A percentile compares a stretch with the other conserved stretches of the same genome.
Evolutionary conservation across 2,329 filamentous ascomycete species (phyloP).

Genomic region (Paracoccidioides brasiliensis): DNA sequence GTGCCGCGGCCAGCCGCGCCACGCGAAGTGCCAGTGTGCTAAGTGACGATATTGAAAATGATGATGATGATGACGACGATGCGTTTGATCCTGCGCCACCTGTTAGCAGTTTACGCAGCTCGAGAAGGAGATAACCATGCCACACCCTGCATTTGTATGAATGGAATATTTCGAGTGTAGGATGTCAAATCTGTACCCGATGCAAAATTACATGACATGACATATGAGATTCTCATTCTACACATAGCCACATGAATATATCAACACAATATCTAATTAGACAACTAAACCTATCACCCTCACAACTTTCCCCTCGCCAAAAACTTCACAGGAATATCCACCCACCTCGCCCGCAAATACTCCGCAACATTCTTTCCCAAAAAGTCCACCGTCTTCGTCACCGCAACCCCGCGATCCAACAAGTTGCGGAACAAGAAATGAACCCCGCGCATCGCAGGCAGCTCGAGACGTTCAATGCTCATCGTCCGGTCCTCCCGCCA

Average conservation of each 20-base stretch:
- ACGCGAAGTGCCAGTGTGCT: slow-evolving; percentile 24
- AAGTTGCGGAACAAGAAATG: slow-evolving; percentile 29
- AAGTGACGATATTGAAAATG: slow-evolving; percentile 30
- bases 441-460: slow-evolving; percentile 30
- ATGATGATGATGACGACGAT: slow-evolving; percentile 31
- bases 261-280: neutral
- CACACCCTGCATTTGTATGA: neutral
- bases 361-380: slow-evolving; percentile 30
- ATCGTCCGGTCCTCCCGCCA: slow-evolving; percentile 11
- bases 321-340: slow-evolving; percentile 25
- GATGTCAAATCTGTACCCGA: neutral
- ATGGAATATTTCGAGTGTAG: neutral
- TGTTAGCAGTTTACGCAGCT: slow-evolving; percentile 13
- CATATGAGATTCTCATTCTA: neutral
- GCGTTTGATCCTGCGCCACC: slow-evolving; percentile 35
- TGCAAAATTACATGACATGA: neutral
- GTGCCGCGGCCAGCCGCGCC: slow-evolving; percentile 14
- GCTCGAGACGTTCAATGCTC: slow-evolving; percentile 35
- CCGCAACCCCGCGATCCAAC: slow-evolving; percentile 25
- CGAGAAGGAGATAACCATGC: slow-evolving; percentile 14
- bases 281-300: neutral
- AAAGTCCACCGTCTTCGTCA: slow-evolving; percentile 25
- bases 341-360: slow-evolving; percentile 23
- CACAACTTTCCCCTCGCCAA: slow-evolving; percentile 18
- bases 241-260: neutral